Conservation (phyloP, 495 filamentous ascomycete genomes). For the Daldinia bambusicola region DNA sequence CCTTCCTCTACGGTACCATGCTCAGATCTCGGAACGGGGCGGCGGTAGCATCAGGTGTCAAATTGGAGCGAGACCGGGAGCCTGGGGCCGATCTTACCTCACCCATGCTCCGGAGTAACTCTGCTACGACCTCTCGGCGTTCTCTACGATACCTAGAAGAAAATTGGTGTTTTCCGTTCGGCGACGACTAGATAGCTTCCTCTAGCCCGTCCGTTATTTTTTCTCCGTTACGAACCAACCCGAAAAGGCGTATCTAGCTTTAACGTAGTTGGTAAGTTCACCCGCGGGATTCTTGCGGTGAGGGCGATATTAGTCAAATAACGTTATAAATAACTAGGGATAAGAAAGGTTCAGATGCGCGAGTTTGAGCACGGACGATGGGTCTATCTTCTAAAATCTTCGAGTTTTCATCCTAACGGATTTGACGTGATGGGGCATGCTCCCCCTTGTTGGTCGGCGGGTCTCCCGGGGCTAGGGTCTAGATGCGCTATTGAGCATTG, state of each 20-base stretch:
- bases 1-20: conserved; percentile 38
- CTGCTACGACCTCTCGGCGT: conserved; percentile 39
- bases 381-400: conserved; percentile 28
- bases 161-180: conserved; percentile 29
- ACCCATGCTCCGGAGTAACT: conserved; percentile 40
- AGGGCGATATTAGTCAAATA: conserved; percentile 44
- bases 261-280: conserved; percentile 37
- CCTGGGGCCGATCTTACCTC: conserved; percentile 48
- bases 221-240: conserved; percentile 16
- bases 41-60: conserved; percentile 43
- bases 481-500: conserved; percentile 21
- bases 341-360: conserved; percentile 34
- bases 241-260: conserved; percentile 20
- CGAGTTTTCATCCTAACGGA: conserved; percentile 35
- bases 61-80: conserved; percentile 48
- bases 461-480: conserved; percentile 43
- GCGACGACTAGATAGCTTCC: conserved; percentile 26
- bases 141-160: conserved; percentile 20
- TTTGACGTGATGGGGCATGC: conserved; percentile 33
- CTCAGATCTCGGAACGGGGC: conserved; percentile 48
- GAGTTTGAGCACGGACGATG: conserved; percentile 44
- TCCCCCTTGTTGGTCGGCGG: conserved; percentile 40
- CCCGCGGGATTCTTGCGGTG: conserved; percentile 47
- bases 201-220: conserved; percentile 6
- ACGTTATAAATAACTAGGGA: conserved; percentile 43